phyloP scores from a whole-genome alignment of 805 yeast genomes.

The Candida xiaguanensis region DNA sequence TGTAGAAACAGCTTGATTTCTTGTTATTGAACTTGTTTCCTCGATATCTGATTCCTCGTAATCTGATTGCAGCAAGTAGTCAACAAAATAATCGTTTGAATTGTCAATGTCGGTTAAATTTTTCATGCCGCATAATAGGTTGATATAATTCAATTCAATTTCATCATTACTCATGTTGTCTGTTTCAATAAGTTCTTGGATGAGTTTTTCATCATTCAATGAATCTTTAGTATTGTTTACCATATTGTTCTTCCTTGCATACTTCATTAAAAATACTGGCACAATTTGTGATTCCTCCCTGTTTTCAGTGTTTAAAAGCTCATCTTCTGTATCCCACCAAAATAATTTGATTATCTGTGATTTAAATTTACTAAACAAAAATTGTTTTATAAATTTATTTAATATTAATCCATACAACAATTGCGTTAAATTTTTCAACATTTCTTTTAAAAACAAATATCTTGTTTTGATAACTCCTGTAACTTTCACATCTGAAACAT shows the following conservation, averaged over 20 bases:
- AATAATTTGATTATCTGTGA: background rate
- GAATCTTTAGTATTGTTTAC: constrained; percentile 7
- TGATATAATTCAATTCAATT: constrained; percentile 18
- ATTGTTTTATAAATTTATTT: constrained; percentile 11
- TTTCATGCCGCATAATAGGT: constrained; percentile 20
- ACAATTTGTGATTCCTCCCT: constrained; percentile 13
- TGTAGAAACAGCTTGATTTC: background rate
- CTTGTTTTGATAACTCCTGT: constrained; percentile 21
- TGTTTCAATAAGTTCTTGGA: constrained; percentile 9
- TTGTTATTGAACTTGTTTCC: background rate
- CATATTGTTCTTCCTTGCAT: constrained; percentile 21
- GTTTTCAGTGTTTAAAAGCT: constrained; percentile 14
- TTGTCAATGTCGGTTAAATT: constrained; percentile 36
- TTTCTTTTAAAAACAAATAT: constrained; percentile 16
- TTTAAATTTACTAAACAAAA: constrained; percentile 8
- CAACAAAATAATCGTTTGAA: constrained; percentile 25
- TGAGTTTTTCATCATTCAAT: background rate
- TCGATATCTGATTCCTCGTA: constrained; percentile 15
- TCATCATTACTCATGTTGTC: constrained; percentile 17
- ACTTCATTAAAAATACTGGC: constrained; percentile 27
- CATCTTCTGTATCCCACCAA: too few species aligned
- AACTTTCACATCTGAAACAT: background rate
- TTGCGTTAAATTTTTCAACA: constrained; percentile 18
- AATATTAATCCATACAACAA: constrained; percentile 18
- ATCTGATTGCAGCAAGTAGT: constrained; percentile 12